Evolutionary conservation across 1,284 basidiomycete species (phyloP), one percentile per base, ranked within the genome.

Genomic region (Pseudozyma tsukubaensis): DNA sequence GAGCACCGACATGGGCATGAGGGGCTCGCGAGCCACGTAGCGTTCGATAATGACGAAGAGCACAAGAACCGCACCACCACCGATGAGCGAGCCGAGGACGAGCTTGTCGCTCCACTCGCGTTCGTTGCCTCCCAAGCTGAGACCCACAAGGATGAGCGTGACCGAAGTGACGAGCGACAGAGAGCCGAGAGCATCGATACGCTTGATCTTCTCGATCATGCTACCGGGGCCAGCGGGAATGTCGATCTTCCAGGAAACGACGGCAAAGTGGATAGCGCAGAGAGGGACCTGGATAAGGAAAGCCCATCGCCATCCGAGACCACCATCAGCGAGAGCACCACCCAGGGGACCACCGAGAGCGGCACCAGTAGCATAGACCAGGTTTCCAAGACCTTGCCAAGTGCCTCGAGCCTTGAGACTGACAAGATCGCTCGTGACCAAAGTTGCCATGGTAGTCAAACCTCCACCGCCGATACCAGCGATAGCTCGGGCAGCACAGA

Each of bases 11-110:
- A 85, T 82, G 35, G 85, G 83, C 78, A 85, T 82, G 24, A 85
- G 65, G 24, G 85, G 85, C 66, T 86, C 84, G 21, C 76, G 70
- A 8, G 86, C 83, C 19, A 87, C 85, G 67, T 83, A 85, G 51
- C 82, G 83, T 77, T 88, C 88, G 58, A 88, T 76, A 39, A 87
- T 79, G 42, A 87, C 82, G 34, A 88, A 83, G 45, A 86, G 79
- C 14, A 84, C 89, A 32, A 91, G 59, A 24, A 92, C 86, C 7
- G 91, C 64, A 6, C 87, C 48, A 56, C 80, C 80, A 9, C 51
- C 78, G 48, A 78, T 60, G 19, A 83, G 72, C 24, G 75, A 70
- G 45, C 72, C 71, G 19, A 81, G 36, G 40, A 84, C 82, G 29
- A 82, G 52, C 19, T 49, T 64, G 72, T 82, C 78, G 24, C 49